Evolutionary conservation across 352 stramenopile genomes (phyloP), one percentile per base, ranked within the genome.

Genomic region (Globisporangium alternatum): DNA sequence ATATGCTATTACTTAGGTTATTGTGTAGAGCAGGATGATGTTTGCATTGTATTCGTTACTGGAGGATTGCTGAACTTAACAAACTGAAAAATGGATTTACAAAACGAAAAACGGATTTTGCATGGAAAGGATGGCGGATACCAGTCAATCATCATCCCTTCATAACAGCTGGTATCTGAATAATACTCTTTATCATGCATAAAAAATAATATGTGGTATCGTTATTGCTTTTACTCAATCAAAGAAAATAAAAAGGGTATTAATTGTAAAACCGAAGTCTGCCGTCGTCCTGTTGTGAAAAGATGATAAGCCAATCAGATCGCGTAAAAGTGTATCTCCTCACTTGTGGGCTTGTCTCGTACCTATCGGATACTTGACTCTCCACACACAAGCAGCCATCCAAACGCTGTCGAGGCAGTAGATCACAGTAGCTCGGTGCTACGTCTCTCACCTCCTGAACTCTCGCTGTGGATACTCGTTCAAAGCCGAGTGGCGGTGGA

Each of bases 241-340:
- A 22, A 25, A 10, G 44, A 13, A 5, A 12, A 52, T 52, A 52
- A 31, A 52, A 10, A 31, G 45, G 45, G 7, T 5, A 31, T 19
- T 2, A 8, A 10, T 19, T 5, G 39, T 10, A 12, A 28, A 12
- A 10, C 3, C 8, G 44, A 22, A 2, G 6, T n/a, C 19, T 28
- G 15, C 19, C 6, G 45, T 52, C 45, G 45, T 52, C n/a, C n/a
- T 17, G 45, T 52, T 31, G 45, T 52, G 21, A 52, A 5, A 30
- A 13, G 12, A 31, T 52, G 45, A 52, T 17, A 52, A 52, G 45
- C 45, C 45, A 52, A 52, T 52, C 45, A 52, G 45, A 30, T 21
- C 21, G 45, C 45, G 6, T 21, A 5, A 31, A 52, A 52, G 21
- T 52, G 45, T 52, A 52, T 52, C 45, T 48, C 8, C 10, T 19